A percentile compares a stretch with the other conserved stretches of the same genome.
Conservation (phyloP, 331 rosid genomes). For the Rosa hybrid region DNA sequence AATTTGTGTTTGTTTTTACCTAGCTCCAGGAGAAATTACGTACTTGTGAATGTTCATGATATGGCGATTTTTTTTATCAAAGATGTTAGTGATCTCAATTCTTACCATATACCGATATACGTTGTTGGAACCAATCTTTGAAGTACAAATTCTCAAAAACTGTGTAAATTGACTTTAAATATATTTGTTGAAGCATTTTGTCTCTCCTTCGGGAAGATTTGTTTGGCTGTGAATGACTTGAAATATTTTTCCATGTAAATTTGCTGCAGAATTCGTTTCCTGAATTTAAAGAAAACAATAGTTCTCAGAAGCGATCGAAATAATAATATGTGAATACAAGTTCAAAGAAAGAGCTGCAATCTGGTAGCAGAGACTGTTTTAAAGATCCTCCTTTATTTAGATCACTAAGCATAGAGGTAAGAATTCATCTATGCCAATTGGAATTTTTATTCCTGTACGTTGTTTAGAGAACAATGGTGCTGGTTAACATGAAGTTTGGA, state of each 20-base stretch:
- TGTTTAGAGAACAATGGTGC: not conserved
- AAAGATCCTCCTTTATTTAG: constrained; percentile 30
- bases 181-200: not conserved
- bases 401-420: constrained; percentile 7
- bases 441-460: not conserved
- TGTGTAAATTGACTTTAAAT: too few species aligned
- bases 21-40: too few species aligned
- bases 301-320: constrained; percentile 22
- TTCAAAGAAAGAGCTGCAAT: constrained; percentile 25
- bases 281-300: constrained; percentile 11
- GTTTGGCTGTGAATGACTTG: not conserved
- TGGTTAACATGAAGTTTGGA: too few species aligned
- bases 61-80: too few species aligned
- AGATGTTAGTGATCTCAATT: too few species aligned
- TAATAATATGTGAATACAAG: constrained; percentile 12
- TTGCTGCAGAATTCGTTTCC: constrained; percentile 29
- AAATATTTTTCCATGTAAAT: not conserved
- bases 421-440: too few species aligned
- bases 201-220: not conserved
- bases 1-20: too few species aligned
- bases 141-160: too few species aligned
- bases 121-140: too few species aligned
- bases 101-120: too few species aligned
- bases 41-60: too few species aligned
- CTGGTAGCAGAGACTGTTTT: constrained; percentile 24